Evolutionary conservation across 768 basidiomycete species (phyloP).

Genomic region (Agaricus subrufescens): DNA sequence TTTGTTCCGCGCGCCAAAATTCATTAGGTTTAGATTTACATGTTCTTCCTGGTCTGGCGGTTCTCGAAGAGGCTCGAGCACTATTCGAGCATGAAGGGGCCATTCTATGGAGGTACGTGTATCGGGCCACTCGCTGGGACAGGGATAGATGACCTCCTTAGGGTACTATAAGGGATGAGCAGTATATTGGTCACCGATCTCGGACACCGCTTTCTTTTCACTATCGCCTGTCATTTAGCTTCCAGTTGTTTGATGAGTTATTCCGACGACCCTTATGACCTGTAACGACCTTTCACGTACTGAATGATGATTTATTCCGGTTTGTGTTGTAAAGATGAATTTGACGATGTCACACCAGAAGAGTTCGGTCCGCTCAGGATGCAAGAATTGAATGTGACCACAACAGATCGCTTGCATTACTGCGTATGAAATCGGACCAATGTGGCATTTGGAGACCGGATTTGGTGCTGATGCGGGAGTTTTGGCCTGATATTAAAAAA

Average conservation of each 20-base stretch:
- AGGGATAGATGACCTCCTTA: constrained; percentile 21
- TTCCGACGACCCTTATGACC: constrained; percentile 7
- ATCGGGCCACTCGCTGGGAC: constrained; percentile 13
- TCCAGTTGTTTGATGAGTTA: not conserved
- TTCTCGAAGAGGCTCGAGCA: constrained; percentile 68
- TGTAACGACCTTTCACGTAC: constrained; percentile 8
- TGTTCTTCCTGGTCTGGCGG: constrained; percentile 73
- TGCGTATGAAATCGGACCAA: constrained; percentile 21
- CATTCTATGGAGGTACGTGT: constrained; percentile 50
- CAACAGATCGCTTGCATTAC: constrained; percentile 5
- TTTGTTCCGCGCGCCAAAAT: constrained; percentile 16
- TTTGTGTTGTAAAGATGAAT: not conserved
- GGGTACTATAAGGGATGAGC: constrained; percentile 53
- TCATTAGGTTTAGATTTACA: constrained; percentile 50
- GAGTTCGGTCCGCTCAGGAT: constrained; percentile 7
- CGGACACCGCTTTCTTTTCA: constrained; percentile 21
- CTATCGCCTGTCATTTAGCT: constrained; percentile 20
- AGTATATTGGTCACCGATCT: constrained; percentile 8
- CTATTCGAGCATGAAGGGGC: constrained; percentile 61
- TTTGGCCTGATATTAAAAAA: constrained; percentile 37
- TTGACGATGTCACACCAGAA: constrained; percentile 2
- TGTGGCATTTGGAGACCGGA: constrained; percentile 11
- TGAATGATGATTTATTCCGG: constrained; percentile 8
- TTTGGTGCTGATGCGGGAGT: constrained; percentile 7
- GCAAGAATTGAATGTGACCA: constrained; percentile 7